Conservation (phyloP, 1,139 yeast genomes). For the Taphrina pruni region DNA sequence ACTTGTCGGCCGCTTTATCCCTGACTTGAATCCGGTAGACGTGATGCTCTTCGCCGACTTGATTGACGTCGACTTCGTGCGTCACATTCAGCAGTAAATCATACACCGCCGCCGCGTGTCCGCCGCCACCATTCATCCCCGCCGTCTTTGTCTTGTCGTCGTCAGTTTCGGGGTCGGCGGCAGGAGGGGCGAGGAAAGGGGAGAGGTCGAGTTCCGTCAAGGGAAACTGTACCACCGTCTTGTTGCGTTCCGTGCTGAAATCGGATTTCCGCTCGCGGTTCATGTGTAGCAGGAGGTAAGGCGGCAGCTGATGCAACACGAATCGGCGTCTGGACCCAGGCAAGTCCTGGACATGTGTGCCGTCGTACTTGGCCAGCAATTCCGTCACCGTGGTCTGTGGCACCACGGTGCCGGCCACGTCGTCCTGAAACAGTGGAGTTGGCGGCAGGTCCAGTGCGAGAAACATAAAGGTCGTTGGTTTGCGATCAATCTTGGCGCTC, state of each 20-base stretch:
- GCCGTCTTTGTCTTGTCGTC: neutral
- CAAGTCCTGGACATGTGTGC: slow-evolving; percentile 50
- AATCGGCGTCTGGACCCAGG: slow-evolving; percentile 54
- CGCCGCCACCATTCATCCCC: neutral
- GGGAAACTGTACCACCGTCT: slow-evolving; percentile 70
- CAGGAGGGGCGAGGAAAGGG: slow-evolving; percentile 48
- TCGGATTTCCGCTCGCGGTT: slow-evolving; percentile 59
- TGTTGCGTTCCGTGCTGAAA: slow-evolving; percentile 58
- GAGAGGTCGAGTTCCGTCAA: slow-evolving; percentile 56
- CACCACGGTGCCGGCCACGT: slow-evolving; percentile 54
- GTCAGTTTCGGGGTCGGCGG: too few relatives aligned
- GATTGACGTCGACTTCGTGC: slow-evolving; percentile 53
- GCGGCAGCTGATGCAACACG: slow-evolving; percentile 59
- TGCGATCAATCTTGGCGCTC: slow-evolving; percentile 46
- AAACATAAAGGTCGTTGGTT: slow-evolving; percentile 61
- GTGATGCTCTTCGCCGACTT: slow-evolving; percentile 48
- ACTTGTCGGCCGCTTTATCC: slow-evolving; percentile 55
- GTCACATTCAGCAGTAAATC: slow-evolving; percentile 61
- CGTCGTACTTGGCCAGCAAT: slow-evolving; percentile 60
- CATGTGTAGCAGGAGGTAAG: slow-evolving; percentile 61
- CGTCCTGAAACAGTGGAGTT: slow-evolving; percentile 61
- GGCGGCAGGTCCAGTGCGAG: slow-evolving; percentile 66
- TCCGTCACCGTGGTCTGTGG: slow-evolving; percentile 62
- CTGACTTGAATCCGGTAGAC: slow-evolving; percentile 63
- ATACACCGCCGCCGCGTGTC: slow-evolving; percentile 51